A percentile compares a stretch with the other conserved stretches of the same genome.
phyloP scores from a whole-genome alignment of 805 yeast genomes.

The Ogataea parapolymorpha region DNA sequence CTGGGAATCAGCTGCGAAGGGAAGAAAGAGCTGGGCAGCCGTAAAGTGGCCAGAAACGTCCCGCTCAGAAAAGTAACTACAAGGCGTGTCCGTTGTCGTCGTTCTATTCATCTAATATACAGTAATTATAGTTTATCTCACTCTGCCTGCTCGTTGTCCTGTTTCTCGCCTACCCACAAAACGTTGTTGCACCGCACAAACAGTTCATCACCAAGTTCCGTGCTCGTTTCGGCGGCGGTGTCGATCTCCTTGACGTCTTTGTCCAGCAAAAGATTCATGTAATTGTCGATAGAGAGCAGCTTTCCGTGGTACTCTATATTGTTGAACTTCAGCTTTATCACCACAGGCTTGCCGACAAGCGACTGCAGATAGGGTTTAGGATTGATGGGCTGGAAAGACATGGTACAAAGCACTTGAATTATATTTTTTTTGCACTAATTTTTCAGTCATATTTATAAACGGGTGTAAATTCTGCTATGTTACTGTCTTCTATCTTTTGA shows the following conservation, averaged over 20 bases:
- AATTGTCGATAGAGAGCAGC: constrained; percentile 78
- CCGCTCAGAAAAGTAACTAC: too few species aligned
- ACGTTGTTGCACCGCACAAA: constrained; percentile 92
- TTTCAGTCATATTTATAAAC: constrained; percentile 7
- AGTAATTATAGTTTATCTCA: background rate
- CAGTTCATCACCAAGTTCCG: constrained; percentile 47
- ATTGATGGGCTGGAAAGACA: constrained; percentile 62
- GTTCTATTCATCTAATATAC: constrained; percentile 1
- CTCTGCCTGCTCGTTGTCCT: constrained; percentile 23
- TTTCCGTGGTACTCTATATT: constrained; percentile 82
- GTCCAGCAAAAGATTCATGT: constrained; percentile 82
- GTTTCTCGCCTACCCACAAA: constrained; percentile 62
- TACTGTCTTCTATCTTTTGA: constrained; percentile 12
- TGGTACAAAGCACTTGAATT: constrained; percentile 9
- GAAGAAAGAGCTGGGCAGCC: too few species aligned
- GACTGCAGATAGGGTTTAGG: constrained; percentile 89
- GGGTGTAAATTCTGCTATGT: constrained; percentile 9
- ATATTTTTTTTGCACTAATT: background rate
- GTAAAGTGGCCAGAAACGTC: too few species aligned
- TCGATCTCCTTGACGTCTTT: constrained; percentile 45
- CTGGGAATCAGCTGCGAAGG: background rate
- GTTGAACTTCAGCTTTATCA: constrained; percentile 87
- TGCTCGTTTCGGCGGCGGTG: constrained; percentile 37
- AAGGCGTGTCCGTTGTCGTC: background rate
- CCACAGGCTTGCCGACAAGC: constrained; percentile 64